Evolutionary conservation across 805 yeast genomes (phyloP), one percentile per base, ranked within the genome.

Genomic region (Ogataea methylovora): DNA sequence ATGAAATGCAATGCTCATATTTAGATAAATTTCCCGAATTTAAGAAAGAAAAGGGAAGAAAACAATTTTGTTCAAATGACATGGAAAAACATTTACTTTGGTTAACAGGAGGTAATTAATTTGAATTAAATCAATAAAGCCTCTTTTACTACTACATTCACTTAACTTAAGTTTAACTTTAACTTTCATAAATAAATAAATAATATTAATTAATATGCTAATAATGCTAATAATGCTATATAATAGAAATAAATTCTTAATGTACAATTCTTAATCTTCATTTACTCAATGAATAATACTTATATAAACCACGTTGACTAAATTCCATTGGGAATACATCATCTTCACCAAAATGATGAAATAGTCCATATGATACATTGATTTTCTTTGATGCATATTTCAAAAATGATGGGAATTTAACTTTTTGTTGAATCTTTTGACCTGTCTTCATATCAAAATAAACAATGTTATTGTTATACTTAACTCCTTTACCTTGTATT

Each of bases 401-500:
- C 41, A 74, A 57, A 43, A 73, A 74, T 22, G 43, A 46, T 4
- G 79, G 79, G 38, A 65, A 65, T 33, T 60, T 59, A 17, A 62
- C 51, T 38, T 65, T 67, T 13, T 64, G 62, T 27, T 61, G 60
- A 15, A 77, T 70, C 48, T 75, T 78, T 40, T 73, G 66, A 9
- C 88, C 88, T 0, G 83, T 72, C 20, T 70, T 66, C 31, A 73
- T 59, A 56, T 81, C 86, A 46, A 76, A 81, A 47, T 65, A 72
- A 4, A 76, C 66, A 33, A 76, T 55, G 42, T 53, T 60, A 38
- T 55, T 56, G 37, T 56, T 48, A 41, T 49, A 52, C 35, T 49
- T 52, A 18, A 43, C 30, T 5, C 48, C 43, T 29, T 51, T 40
- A 11, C 52, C 51, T 23, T 41, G 43, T 26, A 48, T 27, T 22